phyloP scores from a whole-genome alignment of 2,329 filamentous ascomycete species.

The Coniosporium tulheliwenetii region DNA sequence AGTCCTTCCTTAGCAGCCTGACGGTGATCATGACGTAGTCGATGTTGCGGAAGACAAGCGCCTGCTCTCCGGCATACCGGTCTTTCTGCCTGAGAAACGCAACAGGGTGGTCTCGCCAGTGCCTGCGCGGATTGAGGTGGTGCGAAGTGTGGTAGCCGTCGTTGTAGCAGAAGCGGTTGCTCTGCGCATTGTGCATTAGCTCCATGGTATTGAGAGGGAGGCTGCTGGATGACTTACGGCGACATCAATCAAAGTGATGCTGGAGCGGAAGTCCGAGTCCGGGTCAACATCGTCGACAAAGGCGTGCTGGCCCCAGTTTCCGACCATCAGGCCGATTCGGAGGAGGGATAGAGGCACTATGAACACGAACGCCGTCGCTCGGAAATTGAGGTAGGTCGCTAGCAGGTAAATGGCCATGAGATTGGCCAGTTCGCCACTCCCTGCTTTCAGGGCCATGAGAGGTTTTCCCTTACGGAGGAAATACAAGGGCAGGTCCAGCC shows the following conservation, averaged over 20 bases:
- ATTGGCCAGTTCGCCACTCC: slow-evolving; percentile 44
- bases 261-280: slow-evolving; percentile 62
- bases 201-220: slow-evolving; percentile 2
- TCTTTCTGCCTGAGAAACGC: slow-evolving; percentile 57
- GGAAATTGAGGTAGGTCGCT: slow-evolving; percentile 31
- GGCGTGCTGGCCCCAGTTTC: slow-evolving; percentile 75
- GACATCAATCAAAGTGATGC: slow-evolving; percentile 66
- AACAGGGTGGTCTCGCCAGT: slow-evolving; percentile 68
- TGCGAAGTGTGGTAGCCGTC: slow-evolving; percentile 73
- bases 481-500: slow-evolving; percentile 61
- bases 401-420: slow-evolving; percentile 38
- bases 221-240: slow-evolving; percentile 36
- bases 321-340: slow-evolving; percentile 60
- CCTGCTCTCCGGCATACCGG: slow-evolving; percentile 49
- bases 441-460: slow-evolving; percentile 37
- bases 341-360: slow-evolving; percentile 51
- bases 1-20: slow-evolving; percentile 54
- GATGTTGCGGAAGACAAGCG: slow-evolving; percentile 66
- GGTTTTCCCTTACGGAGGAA: slow-evolving; percentile 49
- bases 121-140: slow-evolving; percentile 60
- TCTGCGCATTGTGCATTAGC: slow-evolving; percentile 29
- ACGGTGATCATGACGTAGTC: slow-evolving; percentile 67
- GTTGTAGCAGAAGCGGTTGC: slow-evolving; percentile 70
- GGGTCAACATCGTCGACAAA: slow-evolving; percentile 63
- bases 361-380: slow-evolving; percentile 48